Conservation (phyloP, 2,329 filamentous ascomycete species). For the Colletotrichum coccodes region DNA sequence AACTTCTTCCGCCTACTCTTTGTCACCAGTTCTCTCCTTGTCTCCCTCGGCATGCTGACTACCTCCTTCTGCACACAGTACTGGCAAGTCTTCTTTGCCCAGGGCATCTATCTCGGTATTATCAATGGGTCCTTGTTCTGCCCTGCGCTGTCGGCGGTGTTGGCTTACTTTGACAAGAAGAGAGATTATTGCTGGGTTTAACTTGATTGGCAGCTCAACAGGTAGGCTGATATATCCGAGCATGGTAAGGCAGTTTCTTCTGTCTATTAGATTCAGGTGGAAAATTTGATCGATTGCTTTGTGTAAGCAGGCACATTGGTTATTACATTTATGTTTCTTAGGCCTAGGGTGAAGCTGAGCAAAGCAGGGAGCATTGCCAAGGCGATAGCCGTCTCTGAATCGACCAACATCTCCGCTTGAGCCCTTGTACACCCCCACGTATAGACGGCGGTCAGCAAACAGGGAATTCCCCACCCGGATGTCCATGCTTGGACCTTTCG, state of each 20-base stretch:
- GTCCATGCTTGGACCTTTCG: conserved; percentile 31
- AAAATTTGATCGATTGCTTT: conserved; percentile 69
- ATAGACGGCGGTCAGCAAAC: conserved; percentile 34
- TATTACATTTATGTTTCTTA: conserved; percentile 49
- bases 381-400: too few species aligned
- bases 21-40: conserved; percentile 50
- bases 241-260: conserved; percentile 66
- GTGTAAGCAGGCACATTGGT: conserved; percentile 58
- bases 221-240: conserved; percentile 67
- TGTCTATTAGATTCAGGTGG: conserved; percentile 67
- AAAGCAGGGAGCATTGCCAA: conserved; percentile 55
- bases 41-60: conserved; percentile 58
- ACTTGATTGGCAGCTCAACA: conserved; percentile 69
- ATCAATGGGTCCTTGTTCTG: conserved; percentile 73
- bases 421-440: conserved; percentile 11
- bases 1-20: conserved; percentile 60
- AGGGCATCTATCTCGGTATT: conserved; percentile 63
- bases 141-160: conserved; percentile 70
- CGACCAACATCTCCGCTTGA: too few species aligned
- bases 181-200: conserved; percentile 69
- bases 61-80: conserved; percentile 56
- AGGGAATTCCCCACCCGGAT: conserved; percentile 34
- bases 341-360: conserved; percentile 53
- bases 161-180: conserved; percentile 71
- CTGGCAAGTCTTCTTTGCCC: conserved; percentile 65